phyloP scores from a whole-genome alignment of 495 filamentous ascomycete species.

The Mycothermus thermophilus region DNA sequence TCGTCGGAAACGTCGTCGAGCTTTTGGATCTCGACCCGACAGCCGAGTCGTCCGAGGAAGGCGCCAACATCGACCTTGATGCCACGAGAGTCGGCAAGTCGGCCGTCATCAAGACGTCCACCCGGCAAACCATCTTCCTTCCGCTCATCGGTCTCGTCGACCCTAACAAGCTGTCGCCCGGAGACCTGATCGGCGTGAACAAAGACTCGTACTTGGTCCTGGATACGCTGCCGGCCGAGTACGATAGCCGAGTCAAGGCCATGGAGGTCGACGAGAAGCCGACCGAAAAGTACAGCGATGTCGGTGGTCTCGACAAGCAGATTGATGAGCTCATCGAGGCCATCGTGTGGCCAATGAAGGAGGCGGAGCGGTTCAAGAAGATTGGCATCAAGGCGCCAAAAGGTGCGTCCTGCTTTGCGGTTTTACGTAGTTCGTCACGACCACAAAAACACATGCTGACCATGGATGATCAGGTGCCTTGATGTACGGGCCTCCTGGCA shows the following conservation, averaged over 20 bases:
- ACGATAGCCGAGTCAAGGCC: conserved; percentile 96
- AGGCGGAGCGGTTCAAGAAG: conserved; percentile 97
- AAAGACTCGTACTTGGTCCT: conserved; percentile 99
- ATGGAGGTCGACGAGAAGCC: conserved; percentile 99
- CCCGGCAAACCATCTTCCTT: conserved; percentile 95
- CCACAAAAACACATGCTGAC: no score
- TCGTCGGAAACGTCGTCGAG: conserved; percentile 96
- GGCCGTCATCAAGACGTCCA: conserved; percentile 99
- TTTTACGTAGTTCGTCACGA: no score
- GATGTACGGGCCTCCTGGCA: conserved; percentile 98
- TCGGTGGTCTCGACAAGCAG: conserved; percentile 95
- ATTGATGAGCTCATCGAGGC: conserved; percentile 99
- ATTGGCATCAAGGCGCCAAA: conserved; percentile 99
- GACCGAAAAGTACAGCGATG: conserved; percentile 96
- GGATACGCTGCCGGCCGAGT: conserved; percentile 96
- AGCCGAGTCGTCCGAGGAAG: conserved; percentile 89
- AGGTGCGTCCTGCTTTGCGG: conserved; percentile 50
- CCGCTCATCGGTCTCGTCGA: conserved; percentile 96
- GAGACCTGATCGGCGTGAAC: conserved; percentile 94
- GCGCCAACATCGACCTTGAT: conserved; percentile 96
- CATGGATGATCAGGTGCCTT: conserved; percentile 53
- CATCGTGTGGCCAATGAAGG: conserved; percentile 99
- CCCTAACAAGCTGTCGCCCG: conserved; percentile 80
- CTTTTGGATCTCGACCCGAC: conserved; percentile 92
- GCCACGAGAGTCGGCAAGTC: conserved; percentile 95